Conservation (phyloP, 257 asterid species). For the Echium plantagineum region DNA sequence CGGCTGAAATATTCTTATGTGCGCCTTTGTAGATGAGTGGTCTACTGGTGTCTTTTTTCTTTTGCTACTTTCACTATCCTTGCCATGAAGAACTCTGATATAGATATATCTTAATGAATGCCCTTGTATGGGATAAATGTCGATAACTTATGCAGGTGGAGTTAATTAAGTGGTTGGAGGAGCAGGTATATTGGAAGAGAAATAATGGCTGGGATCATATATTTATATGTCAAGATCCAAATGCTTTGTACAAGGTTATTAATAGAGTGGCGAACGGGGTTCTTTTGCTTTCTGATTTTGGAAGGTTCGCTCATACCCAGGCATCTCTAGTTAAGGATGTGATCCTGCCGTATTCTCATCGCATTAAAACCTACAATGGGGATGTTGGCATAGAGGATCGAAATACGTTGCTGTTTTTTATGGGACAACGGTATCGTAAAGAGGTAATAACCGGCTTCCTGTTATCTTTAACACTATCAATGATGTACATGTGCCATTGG, state of each 20-base stretch:
- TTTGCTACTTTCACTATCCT: too few relatives aligned
- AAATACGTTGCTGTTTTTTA: conserved; percentile 73
- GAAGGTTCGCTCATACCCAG: conserved; percentile 69
- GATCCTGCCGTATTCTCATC: conserved; percentile 78
- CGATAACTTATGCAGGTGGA: conserved; percentile 42
- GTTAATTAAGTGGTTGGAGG: conserved; percentile 82
- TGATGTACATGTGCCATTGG: neutral
- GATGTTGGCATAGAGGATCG: conserved; percentile 64
- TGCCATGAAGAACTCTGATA: neutral
- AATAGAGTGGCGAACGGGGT: conserved; percentile 84
- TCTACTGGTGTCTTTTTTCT: too few relatives aligned
- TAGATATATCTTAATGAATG: neutral
- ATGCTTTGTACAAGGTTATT: conserved; percentile 78
- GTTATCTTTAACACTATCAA: neutral
- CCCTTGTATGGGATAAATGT: neutral
- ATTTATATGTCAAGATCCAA: conserved; percentile 94
- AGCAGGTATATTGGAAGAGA: conserved; percentile 76
- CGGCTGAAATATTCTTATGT: too few relatives aligned
- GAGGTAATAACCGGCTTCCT: conserved; percentile 37
- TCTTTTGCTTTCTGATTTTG: conserved; percentile 90
- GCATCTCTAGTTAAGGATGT: conserved; percentile 95
- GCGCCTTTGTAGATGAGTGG: too few relatives aligned
- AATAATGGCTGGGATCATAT: conserved; percentile 97
- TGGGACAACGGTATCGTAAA: conserved; percentile 92
- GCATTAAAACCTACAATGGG: conserved; percentile 76